Base-by-base conservation (phyloP, 2,329 filamentous ascomycete species). In the Lasiodiplodia sp. region DNA sequence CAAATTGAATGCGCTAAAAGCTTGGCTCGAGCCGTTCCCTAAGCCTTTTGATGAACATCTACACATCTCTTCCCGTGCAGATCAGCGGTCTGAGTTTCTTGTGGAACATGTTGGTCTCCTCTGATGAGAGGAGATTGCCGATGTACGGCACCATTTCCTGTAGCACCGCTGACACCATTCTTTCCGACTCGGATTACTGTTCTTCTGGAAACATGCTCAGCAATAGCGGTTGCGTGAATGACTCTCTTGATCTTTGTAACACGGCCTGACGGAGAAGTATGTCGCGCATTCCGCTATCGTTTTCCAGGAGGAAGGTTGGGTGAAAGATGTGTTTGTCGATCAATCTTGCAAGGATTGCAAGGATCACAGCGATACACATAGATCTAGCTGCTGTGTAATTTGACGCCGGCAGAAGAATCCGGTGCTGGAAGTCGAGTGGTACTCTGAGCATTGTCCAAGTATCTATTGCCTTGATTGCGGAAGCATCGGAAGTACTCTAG, bases 291-390 rank as follows among this genome's bases (percentile, higher is more conserved):
- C 69, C 67, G 51, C 60, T 68, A 10, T 68, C 38, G 53, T 69
- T 68, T 21, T 66, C 37, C 18, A 73, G 28, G 72, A 79, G 53
- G 63, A 79, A 79, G 1, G 70, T 75, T 4, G 77, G 77, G 44
- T 79, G 76, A 68, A 81, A 79, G 34, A 80, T 72, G 38, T 76
- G 66, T 28, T 73, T 66, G 47, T 71, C 65, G 2, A 80, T 69
- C 38, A 78, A 71, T 10, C 70, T 65, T 0, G 73, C 71, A 2
- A 81, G 44, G 40, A 78, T 69, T 10, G 72, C 74, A 11, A 80
- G 69, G 7, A 76, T 71, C 7, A 76, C 68, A 14, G 73, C 75
- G 28, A 74, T 68, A 4, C 77, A 76, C 75, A 80, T 80, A 28
- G 73, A 70, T 68, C 78, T 80, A 1, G 77, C 77, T 21, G 68